Conservation (phyloP, 768 basidiomycete species). For the Lentinula sp. region DNA sequence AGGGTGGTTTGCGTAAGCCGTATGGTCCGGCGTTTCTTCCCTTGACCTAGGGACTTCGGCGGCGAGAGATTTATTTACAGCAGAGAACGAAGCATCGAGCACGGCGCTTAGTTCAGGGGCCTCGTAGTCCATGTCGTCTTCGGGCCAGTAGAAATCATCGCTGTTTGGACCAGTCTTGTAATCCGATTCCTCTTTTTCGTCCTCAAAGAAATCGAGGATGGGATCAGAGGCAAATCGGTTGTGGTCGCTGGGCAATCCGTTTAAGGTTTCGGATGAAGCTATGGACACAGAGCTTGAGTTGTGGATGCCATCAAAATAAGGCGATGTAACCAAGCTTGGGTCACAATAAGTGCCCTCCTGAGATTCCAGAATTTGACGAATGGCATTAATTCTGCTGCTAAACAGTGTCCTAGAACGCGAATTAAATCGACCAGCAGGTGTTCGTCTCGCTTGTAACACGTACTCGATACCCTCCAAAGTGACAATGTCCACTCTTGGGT, state of each 20-base stretch:
- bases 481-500: conserved; percentile 31
- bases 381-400: conserved; percentile 29
- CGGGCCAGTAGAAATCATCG: conserved; percentile 46
- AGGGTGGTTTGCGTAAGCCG: conserved; percentile 12
- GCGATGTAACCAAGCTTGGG: neutral
- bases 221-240: neutral
- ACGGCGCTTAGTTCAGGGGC: conserved; percentile 23
- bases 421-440: neutral
- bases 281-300: neutral
- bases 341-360: conserved; percentile 1
- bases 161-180: conserved; percentile 22
- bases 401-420: conserved; percentile 23
- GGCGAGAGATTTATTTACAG: conserved; percentile 11
- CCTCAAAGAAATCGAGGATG: neutral
- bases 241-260: neutral
- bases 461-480: conserved; percentile 37
- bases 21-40: conserved; percentile 6
- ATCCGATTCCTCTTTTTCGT: neutral
- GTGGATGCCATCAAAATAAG: neutral
- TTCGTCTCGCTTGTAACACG: neutral
- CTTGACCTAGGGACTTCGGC: conserved; percentile 5
- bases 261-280: neutral
- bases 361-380: conserved; percentile 27
- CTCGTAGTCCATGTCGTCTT: conserved; percentile 23
- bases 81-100: conserved; percentile 10